phyloP scores from a whole-genome alignment of 2,329 filamentous ascomycete species.

The Colletotrichum lupini region DNA sequence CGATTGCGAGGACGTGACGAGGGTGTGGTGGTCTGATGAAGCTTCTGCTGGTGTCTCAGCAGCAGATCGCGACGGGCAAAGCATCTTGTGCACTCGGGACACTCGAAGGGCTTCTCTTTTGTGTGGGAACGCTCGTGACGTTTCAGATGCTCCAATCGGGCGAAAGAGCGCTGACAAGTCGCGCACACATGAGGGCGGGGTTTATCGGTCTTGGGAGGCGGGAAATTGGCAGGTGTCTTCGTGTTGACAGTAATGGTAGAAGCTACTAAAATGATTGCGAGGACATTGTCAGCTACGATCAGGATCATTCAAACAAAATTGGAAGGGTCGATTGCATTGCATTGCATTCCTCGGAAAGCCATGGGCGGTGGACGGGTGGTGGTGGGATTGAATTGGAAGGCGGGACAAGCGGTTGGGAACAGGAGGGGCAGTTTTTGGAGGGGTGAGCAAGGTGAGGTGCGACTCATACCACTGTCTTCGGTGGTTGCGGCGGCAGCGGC shows the following conservation, averaged over 20 bases:
- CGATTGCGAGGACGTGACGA: constrained; percentile 88
- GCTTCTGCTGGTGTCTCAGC: constrained; percentile 96
- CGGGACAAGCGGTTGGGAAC: constrained; percentile 32
- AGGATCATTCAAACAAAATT: not conserved
- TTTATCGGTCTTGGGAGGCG: constrained; percentile 95
- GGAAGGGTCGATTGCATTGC: not conserved
- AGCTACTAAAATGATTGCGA: constrained; percentile 43
- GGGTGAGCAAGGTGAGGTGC: constrained; percentile 43
- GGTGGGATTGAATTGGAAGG: constrained; percentile 27
- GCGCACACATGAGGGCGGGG: constrained; percentile 93
- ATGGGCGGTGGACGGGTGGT: constrained; percentile 36
- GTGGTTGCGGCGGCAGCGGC: constrained; percentile 40
- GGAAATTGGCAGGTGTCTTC: constrained; percentile 62
- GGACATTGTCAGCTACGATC: constrained; percentile 44
- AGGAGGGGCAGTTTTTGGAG: constrained; percentile 44
- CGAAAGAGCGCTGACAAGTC: constrained; percentile 93
- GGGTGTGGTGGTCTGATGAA: constrained; percentile 92
- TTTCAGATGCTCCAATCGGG: constrained; percentile 94
- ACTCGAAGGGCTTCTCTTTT: constrained; percentile 99
- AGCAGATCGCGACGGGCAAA: constrained; percentile 94
- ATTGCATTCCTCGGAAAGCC: not conserved
- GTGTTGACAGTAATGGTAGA: constrained; percentile 65
- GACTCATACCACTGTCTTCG: constrained; percentile 52
- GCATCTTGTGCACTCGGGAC: constrained; percentile 91
- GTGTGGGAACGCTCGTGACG: constrained; percentile 98